phyloP scores from a whole-genome alignment of 1,284 basidiomycete genomes.

The Violaceomyces palustris region DNA sequence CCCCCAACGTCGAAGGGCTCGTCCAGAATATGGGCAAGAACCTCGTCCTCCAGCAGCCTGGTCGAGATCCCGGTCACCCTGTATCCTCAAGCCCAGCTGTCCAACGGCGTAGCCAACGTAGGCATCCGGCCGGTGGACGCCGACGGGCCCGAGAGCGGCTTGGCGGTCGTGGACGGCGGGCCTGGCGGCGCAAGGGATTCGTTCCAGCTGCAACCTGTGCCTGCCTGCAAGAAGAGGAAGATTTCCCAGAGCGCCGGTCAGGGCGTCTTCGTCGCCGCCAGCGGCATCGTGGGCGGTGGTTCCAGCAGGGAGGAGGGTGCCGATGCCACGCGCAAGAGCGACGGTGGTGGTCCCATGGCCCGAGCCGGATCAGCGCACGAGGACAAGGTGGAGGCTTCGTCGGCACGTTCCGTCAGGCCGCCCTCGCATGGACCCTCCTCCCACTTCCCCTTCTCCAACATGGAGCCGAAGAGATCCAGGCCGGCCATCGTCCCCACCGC shows the following conservation, averaged over 20 bases:
- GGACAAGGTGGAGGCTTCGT: background rate
- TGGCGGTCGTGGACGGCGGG: background rate
- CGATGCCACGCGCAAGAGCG: background rate
- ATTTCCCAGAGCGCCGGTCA: background rate
- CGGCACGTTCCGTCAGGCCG: background rate
- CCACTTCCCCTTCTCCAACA: too few species aligned
- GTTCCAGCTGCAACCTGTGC: conserved; percentile 9
- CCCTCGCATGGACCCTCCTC: background rate
- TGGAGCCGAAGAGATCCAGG: too few species aligned
- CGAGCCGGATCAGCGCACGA: background rate
- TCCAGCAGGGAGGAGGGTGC: background rate
- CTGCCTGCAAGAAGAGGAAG: conserved; percentile 1
- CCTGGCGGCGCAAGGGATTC: background rate
- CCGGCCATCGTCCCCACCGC: too few species aligned
- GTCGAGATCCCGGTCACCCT: background rate
- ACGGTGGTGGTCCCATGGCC: background rate
- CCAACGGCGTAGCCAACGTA: background rate
- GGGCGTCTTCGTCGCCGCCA: background rate
- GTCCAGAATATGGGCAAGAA: background rate
- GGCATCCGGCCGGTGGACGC: background rate
- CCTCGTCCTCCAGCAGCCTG: background rate
- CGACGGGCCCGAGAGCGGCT: background rate
- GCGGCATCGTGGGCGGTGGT: too few species aligned
- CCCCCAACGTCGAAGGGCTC: too few species aligned
- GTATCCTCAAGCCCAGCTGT: background rate